phyloP scores from a whole-genome alignment of 1,139 yeast genomes.

The Entelexis paramagnoliae region DNA sequence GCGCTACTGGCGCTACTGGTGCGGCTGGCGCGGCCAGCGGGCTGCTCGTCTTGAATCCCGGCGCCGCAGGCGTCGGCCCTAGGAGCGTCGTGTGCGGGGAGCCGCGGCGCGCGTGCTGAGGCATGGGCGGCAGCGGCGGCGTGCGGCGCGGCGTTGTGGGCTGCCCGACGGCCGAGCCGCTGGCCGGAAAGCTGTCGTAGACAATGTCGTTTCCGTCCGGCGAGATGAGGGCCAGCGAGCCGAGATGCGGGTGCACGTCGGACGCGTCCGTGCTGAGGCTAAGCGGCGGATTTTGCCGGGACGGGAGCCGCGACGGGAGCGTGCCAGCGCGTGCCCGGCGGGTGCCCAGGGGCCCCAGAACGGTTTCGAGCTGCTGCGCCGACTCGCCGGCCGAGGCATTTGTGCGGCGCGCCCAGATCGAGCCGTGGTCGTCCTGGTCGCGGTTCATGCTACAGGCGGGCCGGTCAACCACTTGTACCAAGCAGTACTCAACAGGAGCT shows the following conservation, averaged over 20 bases:
- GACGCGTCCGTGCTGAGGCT: background rate
- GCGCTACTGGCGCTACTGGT: too few species aligned
- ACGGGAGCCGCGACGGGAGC: conserved; percentile 35
- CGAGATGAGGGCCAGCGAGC: conserved; percentile 30
- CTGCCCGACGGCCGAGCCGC: conserved; percentile 21
- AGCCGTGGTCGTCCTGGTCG: conserved; percentile 13
- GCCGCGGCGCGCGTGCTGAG: conserved; percentile 5
- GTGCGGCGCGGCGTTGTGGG: conserved; percentile 14
- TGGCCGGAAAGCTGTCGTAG: conserved; percentile 15
- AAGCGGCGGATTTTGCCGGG: conserved; percentile 24
- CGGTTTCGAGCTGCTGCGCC: conserved; percentile 6
- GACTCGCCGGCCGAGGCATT: background rate
- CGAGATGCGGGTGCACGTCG: conserved; percentile 22
- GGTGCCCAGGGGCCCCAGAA: conserved; percentile 11
- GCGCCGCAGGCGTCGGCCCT: background rate
- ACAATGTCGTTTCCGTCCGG: conserved; percentile 25
- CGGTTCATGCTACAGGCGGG: conserved; percentile 5
- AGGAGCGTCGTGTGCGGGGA: background rate
- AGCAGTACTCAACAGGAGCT: background rate
- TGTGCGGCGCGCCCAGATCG: conserved; percentile 18
- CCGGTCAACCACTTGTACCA: background rate
- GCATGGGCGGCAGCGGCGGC: conserved; percentile 16
- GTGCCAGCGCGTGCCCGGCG: conserved; percentile 39
- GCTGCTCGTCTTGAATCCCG: too few species aligned
- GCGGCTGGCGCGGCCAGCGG: too few species aligned